Evolutionary conservation across 1,284 basidiomycete genomes (phyloP), one percentile per base, ranked within the genome.

Genomic region (Baeospora myosura): DNA sequence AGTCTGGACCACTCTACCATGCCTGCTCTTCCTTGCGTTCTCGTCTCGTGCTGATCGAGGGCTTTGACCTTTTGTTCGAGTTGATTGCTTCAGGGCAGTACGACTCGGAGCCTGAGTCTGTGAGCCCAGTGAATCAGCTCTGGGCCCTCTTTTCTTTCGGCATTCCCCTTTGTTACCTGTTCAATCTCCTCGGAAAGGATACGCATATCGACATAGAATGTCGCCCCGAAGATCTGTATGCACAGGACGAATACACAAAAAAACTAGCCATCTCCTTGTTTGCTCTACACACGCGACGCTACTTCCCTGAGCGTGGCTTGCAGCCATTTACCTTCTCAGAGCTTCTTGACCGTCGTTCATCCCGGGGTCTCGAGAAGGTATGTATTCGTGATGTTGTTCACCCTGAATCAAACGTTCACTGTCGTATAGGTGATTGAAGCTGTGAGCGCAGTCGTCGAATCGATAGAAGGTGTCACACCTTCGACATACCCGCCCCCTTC

Each of bases 191-290:
- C 22, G 10, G 23, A 20, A 12, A 5, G 22, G 41, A 41, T 23
- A 44, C 47, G 20, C 42, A 20, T 3, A 45, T 49, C 17, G 31
- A 44, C 10, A 23, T 47, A 14, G 35, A 44, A n/a, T 30, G n/a
- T 3, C 18, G n/a, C 33, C 12, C 21, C 33, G 4, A 11, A 12
- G 4, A 17, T 32, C 42, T 31, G 31, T 25, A 11, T 26, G 29
- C 20, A 18, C 35, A 23, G 23, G 39, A 46, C 25, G 38, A 42
- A 12, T 28, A 46, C 22, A 36, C 35, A 14, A 35, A 33, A 16
- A 38, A 38, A n/a, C 18, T 49, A n/a, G 44, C 47, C 21, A 40
- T 49, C 5, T 38, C 44, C 3, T 39, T 35, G 11, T 49, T 49
- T 28, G 41, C 44, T 5, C 23, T 42, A 24, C 28, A 40, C 22